Evolutionary conservation across 2,329 filamentous ascomycete species (phyloP), one percentile per base, ranked within the genome.

Genomic region (Hirsutella rhossiliensis): DNA sequence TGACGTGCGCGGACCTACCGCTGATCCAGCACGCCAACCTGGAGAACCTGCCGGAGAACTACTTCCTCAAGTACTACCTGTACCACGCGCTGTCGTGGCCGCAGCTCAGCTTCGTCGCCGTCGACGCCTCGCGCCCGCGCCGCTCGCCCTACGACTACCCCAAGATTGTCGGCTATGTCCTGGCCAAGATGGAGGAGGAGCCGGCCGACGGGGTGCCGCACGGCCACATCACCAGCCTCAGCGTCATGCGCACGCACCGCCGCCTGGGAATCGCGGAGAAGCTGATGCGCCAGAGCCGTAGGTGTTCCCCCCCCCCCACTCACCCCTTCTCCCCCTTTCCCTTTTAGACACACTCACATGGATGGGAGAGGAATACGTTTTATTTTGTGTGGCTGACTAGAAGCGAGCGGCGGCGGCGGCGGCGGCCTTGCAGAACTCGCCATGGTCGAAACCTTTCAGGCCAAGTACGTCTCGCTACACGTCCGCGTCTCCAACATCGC

Each of bases 21-120:
- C 82, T 92, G 61, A 88, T 98, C 62, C 92, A 98, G 70, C 88
- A 94, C 66, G 90, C 90, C 61, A 97, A 98, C 73, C 89, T 98
- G 62, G 94, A 94, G 64, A 98, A 98, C 72, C 77, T 98, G 43
- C 92, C 92, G 52, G 92, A 98, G 68, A 98, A 98, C 75, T 98
- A 98, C 78, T 97, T 97, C 65, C 86, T 95, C 68, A 98, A 98
- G 76, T 98, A 98, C 76, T 98, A 98, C 72, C 81, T 98, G 59
- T 98, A 98, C 77, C 92, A 98, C 68, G 89, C 90, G 15, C 80
- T 97, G 53, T 94, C 88, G 56, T 98, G 92, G 92, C 92, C 92
- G 39, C 90, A 97, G 68, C 80, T 98, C 52, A 90, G 84, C 66
- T 97, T 89, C 66, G 90, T 98, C 45, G 92, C 92, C 54, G 88